These are phyloP conservation scores for Parastagonospora avenae DNA, from an alignment of 2,329 filamentous ascomycete genomes.

Conservation along the genomic window DNA sequence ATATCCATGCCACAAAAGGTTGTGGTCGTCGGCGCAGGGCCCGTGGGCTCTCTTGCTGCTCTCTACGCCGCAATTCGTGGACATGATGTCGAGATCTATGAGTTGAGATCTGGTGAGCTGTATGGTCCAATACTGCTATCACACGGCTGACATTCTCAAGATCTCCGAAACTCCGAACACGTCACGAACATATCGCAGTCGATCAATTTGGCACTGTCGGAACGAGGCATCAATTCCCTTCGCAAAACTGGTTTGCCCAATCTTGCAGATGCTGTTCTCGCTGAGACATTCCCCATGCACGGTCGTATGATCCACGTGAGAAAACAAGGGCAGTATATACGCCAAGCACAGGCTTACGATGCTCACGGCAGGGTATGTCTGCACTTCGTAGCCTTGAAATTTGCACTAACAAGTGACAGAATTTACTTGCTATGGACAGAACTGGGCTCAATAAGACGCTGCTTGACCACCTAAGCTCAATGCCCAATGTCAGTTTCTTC, in stretches of 20 bases:
- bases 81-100: slow-evolving; percentile 90
- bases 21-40: slow-evolving; percentile 87
- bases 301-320: slow-evolving; percentile 94
- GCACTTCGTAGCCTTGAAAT: neutral
- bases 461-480: slow-evolving; percentile 78
- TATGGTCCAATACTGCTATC: neutral
- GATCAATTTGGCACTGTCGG: slow-evolving; percentile 95
- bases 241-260: slow-evolving; percentile 68
- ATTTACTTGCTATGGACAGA: slow-evolving; percentile 84
- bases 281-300: slow-evolving; percentile 86
- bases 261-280: slow-evolving; percentile 75
- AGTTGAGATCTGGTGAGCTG: slow-evolving; percentile 80
- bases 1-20: slow-evolving; percentile 63
- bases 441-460: slow-evolving; percentile 81
- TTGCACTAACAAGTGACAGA: slow-evolving; percentile 55
- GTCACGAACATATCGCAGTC: slow-evolving; percentile 95
- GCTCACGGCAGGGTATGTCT: slow-evolving; percentile 75
- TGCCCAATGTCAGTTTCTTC: slow-evolving; percentile 88
- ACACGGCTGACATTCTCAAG: slow-evolving; percentile 54
- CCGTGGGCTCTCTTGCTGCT: slow-evolving; percentile 89
- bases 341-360: slow-evolving; percentile 88
- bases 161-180: slow-evolving; percentile 82
- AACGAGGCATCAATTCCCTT: slow-evolving; percentile 90
- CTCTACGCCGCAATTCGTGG: slow-evolving; percentile 90
- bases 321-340: slow-evolving; percentile 69